Percentiles rank a stretch among this genome's conserved stretches.
These are phyloP conservation scores for Nemania sp. DNA, from an alignment of 2,329 filamentous ascomycete species.

Conservation along the genomic window DNA sequence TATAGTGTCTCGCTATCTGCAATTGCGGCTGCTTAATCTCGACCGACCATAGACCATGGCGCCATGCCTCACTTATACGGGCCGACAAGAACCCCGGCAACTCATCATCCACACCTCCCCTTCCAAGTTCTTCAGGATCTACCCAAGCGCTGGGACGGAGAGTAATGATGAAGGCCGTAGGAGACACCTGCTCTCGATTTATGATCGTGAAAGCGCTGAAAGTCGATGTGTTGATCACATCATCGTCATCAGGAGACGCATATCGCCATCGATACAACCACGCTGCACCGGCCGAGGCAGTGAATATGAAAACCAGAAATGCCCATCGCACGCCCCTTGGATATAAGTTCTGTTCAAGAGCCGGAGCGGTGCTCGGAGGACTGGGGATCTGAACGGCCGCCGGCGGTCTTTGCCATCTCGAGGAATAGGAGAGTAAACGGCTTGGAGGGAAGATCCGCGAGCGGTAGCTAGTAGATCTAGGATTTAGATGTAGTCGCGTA, in stretches of 20 bases:
- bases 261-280: slow-evolving; percentile 12
- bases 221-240: slow-evolving; percentile 55
- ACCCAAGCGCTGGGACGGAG: slow-evolving; percentile 44
- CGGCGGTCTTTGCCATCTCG: not conserved
- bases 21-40: slow-evolving; percentile 94
- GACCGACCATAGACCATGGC: slow-evolving; percentile 77
- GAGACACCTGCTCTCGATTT: slow-evolving; percentile 63
- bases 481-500: not conserved
- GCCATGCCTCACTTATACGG: slow-evolving; percentile 52
- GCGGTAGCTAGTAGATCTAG: not conserved
- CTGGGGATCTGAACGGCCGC: not conserved
- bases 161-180: slow-evolving; percentile 70
- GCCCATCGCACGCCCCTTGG: slow-evolving; percentile 12
- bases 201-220: slow-evolving; percentile 71
- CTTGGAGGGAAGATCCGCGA: not conserved
- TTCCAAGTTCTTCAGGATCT: not conserved
- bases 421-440: slow-evolving; percentile 1
- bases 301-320: slow-evolving; percentile 16
- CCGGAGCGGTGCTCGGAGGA: not conserved
- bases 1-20: slow-evolving; percentile 90
- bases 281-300: slow-evolving; percentile 12
- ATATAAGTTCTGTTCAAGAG: not conserved
- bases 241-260: slow-evolving; percentile 14
- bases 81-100: slow-evolving; percentile 5
- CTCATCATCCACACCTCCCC: slow-evolving; percentile 16